Conservation (phyloP, 495 filamentous ascomycete genomes). For the Penicillium maclennaniae region DNA sequence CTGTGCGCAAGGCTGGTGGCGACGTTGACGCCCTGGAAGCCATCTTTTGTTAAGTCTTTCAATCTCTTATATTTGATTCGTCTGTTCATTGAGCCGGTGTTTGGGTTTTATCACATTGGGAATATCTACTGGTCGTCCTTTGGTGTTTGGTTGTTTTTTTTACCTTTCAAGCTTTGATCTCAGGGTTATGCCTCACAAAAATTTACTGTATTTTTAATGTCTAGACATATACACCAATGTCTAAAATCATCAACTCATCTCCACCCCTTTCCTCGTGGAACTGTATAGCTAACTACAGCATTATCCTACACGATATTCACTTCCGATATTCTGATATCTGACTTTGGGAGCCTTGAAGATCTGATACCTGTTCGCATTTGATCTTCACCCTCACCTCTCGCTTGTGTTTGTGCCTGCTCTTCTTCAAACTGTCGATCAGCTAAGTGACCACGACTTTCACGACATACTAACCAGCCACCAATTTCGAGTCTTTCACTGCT, state of each 20-base stretch:
- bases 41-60: constrained; percentile 34
- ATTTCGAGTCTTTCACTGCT: neutral
- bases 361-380: neutral
- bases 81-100: constrained; percentile 19
- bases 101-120: constrained; percentile 24
- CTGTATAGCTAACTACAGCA: neutral
- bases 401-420: neutral
- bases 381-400: neutral
- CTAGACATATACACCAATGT: constrained; percentile 21
- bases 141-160: constrained; percentile 18
- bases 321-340: neutral
- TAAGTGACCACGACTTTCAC: neutral
- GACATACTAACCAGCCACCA: neutral
- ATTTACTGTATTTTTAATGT: constrained; percentile 27
- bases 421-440: neutral
- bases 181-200: constrained; percentile 23
- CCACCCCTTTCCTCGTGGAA: neutral
- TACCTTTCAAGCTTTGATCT: constrained; percentile 7
- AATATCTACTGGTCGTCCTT: constrained; percentile 25
- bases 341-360: neutral
- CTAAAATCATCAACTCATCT: constrained; percentile 16
- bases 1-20: constrained; percentile 74
- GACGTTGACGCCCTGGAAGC: constrained; percentile 58
- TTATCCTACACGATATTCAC: neutral
- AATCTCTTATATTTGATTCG: constrained; percentile 10